These are phyloP conservation scores for Chamaecrista fasciculata DNA, from an alignment of 306 rosid genomes.

Conservation along the genomic window DNA sequence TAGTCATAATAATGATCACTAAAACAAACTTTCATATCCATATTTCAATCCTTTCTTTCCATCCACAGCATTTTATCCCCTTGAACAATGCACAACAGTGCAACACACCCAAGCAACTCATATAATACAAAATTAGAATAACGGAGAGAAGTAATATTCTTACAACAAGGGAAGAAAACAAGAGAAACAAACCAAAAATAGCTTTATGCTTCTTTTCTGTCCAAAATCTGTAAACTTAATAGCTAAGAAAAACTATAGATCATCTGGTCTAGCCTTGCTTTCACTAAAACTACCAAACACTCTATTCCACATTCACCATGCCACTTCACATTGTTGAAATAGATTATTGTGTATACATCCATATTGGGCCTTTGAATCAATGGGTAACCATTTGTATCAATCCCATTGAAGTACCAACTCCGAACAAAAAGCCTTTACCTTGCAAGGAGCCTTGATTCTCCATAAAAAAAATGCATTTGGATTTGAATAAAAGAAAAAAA, in stretches of 20 bases:
- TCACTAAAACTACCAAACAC: not conserved
- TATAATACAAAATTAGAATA: not conserved
- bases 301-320: not conserved
- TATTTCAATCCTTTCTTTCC: not conserved
- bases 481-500: not conserved
- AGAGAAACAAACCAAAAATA: not conserved
- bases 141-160: not conserved
- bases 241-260: not conserved
- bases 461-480: not conserved
- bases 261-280: not conserved
- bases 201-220: not conserved
- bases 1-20: not conserved
- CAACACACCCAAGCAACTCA: not conserved
- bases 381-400: too few relatives aligned
- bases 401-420: not conserved
- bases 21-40: not conserved
- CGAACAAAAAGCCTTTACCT: not conserved
- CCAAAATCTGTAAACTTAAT: not conserved
- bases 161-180: too few relatives aligned
- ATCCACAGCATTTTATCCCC: not conserved
- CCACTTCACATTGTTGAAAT: not conserved
- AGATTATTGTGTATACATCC: not conserved
- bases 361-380: not conserved
- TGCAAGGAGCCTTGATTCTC: not conserved
- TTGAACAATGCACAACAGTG: not conserved